phyloP scores from a whole-genome alignment of 331 rosid species.

The Telfairia occidentalis region DNA sequence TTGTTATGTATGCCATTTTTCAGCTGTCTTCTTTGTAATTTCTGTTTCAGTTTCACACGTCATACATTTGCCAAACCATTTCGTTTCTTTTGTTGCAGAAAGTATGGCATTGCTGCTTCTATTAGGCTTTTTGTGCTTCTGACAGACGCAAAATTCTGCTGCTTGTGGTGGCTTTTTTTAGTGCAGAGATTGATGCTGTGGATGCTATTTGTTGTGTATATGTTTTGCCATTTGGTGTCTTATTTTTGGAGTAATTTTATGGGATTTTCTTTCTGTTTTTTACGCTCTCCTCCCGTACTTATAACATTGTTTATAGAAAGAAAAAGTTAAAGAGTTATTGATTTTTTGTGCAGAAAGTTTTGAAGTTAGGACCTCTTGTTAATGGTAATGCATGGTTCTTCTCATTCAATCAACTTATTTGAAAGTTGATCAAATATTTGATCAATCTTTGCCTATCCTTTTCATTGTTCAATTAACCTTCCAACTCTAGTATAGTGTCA shows the following conservation, averaged over 20 bases:
- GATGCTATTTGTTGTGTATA: background rate
- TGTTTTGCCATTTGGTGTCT: background rate
- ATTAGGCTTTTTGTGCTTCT: background rate
- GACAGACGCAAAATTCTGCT: background rate
- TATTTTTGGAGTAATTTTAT: background rate
- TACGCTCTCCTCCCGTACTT: background rate
- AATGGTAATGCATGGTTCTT: background rate
- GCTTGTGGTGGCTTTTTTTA: background rate
- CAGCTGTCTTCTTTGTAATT: background rate
- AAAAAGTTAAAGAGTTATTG: background rate
- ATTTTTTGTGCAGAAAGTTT: background rate
- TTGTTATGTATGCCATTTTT: background rate
- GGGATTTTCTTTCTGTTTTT: background rate
- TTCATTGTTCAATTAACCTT: too few species aligned
- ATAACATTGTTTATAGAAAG: background rate
- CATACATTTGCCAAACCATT: background rate
- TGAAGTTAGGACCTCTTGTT: background rate
- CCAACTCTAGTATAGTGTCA: too few species aligned
- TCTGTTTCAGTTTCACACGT: background rate
- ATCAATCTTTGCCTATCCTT: too few species aligned
- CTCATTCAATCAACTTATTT: too few species aligned
- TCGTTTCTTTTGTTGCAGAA: constrained; percentile 3
- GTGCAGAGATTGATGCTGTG: background rate
- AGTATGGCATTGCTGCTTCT: background rate
- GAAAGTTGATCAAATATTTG: too few species aligned